Evolutionary conservation across 2,329 filamentous ascomycete genomes (phyloP), one percentile per base, ranked within the genome.

Genomic region (Diaporthe sp.): DNA sequence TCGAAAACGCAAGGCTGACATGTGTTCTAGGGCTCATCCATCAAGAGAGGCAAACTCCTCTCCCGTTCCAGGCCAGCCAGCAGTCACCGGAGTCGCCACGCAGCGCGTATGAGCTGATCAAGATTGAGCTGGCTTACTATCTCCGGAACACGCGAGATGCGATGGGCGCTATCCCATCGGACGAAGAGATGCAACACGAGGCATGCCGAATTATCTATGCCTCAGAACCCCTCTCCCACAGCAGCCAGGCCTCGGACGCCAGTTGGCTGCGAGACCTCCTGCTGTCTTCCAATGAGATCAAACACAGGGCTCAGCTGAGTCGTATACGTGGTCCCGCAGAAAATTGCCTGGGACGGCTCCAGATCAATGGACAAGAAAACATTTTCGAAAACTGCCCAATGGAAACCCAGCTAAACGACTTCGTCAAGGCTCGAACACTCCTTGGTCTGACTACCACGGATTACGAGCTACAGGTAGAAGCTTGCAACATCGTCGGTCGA

Each of bases 81-180:
- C 83, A 83, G 42, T 82, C 86, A 4, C 83, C 85, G 0, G 85
- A 87, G 75, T 86, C 87, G 12, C 88, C 89, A 1, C 86, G 87
- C 25, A 91, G 89, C 78, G 89, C 90, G n/a, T 92, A 91, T 80
- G 91, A 92, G 78, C 83, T 92, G 37, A 85, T 93, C 79, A 92
- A 92, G 79, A 82, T 87, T 72, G 90, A 92, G 79, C 80, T 92
- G 76, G 85, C 87, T 51, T 87, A 89, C 80, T 92, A 88, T 83
- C 83, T 86, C 44, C 80, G 85, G 63, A 87, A 88, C 75, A 84
- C 86, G 68, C 82, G 81, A 22, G 85, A 89, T 28, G 82, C 86
- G 49, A 83, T 83, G 22, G 85, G 85, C 49, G 79, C 78, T 31
- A 57, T 81, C 2, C 87, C 87, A 3, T 87, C 85, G 7, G 90